phyloP scores from a whole-genome alignment of 1,284 basidiomycete species.

The Ceratobasidium sp. region DNA sequence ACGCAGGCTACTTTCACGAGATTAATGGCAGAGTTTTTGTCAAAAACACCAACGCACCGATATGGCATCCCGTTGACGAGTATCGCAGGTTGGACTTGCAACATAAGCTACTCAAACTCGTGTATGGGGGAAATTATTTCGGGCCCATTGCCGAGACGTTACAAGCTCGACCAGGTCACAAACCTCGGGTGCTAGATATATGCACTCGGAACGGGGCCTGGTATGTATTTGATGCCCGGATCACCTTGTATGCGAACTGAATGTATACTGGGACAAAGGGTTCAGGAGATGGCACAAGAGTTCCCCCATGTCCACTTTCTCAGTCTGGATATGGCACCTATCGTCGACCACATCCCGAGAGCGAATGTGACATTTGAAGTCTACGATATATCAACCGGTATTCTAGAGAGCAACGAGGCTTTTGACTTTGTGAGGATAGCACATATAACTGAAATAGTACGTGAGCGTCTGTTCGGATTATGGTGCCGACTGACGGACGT shows the following conservation, averaged over 20 bases:
- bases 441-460: conserved; percentile 16
- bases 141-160: conserved; percentile 12
- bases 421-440: conserved; percentile 25
- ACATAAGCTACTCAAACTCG: conserved; percentile 5
- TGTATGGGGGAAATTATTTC: conserved; percentile 20
- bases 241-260: not conserved
- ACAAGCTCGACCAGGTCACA: not conserved
- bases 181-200: conserved; percentile 14
- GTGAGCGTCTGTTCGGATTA: not conserved
- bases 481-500: not conserved
- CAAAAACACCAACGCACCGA: conserved; percentile 11
- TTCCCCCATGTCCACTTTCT: conserved; percentile 17
- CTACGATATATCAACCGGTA: conserved; percentile 5
- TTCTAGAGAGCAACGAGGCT: conserved; percentile 5
- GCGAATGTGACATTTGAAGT: conserved; percentile 25
- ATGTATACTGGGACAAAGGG: not conserved
- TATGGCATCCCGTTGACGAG: conserved; percentile 15
- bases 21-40: conserved; percentile 19
- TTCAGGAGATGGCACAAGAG: conserved; percentile 24
- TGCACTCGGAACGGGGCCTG: conserved; percentile 13
- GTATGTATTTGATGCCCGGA: not conserved
- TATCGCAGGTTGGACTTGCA: not conserved
- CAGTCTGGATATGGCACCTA: conserved; percentile 21
- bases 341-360: conserved; percentile 6
- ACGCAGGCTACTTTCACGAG: conserved; percentile 26